Conservation (phyloP, 345 rosid species). For the Isatis tinctoria region DNA sequence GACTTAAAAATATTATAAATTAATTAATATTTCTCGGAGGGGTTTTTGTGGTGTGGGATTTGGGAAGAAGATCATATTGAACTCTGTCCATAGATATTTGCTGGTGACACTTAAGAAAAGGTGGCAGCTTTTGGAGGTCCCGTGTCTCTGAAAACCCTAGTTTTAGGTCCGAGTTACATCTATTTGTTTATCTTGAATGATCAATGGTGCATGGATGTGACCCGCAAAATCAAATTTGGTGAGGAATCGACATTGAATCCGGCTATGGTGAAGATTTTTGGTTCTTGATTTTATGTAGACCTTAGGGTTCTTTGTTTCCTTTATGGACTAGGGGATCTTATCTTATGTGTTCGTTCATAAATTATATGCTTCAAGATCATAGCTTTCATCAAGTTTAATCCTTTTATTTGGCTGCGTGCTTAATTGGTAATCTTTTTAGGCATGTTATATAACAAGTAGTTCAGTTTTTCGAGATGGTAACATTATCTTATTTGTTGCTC, state of each 20-base stretch:
- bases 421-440: no score
- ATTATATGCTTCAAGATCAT: no score
- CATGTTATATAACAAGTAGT: no score
- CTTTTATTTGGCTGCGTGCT: no score
- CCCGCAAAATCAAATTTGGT: not conserved
- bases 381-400: no score
- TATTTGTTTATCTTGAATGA: constrained; percentile 1
- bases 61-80: constrained; percentile 14
- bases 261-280: not conserved
- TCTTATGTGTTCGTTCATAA: not conserved
- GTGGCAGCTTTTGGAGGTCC: constrained; percentile 3
- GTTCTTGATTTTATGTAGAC: constrained; percentile 25
- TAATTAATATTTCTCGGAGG: constrained; percentile 3
- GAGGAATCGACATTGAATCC: not conserved
- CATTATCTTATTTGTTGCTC: not conserved
- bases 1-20: constrained; percentile 6
- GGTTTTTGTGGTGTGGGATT: not conserved
- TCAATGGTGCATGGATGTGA: not conserved
- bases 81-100: constrained; percentile 21
- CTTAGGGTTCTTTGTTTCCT: constrained; percentile 37
- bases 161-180: not conserved
- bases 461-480: no score
- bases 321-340: not conserved
- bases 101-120: constrained; percentile 2
- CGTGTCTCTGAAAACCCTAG: constrained; percentile 42